Conservation (phyloP, 2,329 filamentous ascomycete species). For the Colletotrichum tropicicola region DNA sequence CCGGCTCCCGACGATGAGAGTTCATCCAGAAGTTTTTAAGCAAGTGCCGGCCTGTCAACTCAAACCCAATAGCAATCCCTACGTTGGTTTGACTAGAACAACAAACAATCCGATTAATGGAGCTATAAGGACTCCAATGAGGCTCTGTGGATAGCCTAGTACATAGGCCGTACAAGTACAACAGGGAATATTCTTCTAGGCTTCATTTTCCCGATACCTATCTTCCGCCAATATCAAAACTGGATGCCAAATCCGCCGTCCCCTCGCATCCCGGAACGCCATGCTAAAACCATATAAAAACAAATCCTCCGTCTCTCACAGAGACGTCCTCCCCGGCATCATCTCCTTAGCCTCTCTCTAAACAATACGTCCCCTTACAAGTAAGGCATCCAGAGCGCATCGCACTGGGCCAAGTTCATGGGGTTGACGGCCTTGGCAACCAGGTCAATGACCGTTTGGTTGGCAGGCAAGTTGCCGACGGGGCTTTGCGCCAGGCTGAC, state of each 20-base stretch:
- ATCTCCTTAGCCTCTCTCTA: neutral
- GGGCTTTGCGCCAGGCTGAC: constrained; percentile 83
- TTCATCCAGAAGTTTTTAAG: neutral
- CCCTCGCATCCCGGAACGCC: constrained; percentile 19
- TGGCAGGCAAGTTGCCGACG: constrained; percentile 85
- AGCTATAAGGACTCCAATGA: neutral
- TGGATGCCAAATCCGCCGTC: neutral
- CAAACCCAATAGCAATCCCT: neutral
- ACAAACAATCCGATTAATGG: constrained; percentile 13
- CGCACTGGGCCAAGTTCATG: constrained; percentile 85
- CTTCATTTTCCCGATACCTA: neutral
- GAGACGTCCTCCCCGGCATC: neutral
- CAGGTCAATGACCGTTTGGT: constrained; percentile 95
- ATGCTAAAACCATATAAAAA: constrained; percentile 24
- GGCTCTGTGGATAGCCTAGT: neutral
- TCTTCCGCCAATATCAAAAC: too few relatives aligned
- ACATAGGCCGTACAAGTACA: constrained; percentile 19
- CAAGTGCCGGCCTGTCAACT: too few relatives aligned
- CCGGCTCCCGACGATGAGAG: neutral
- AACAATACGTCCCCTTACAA: constrained; percentile 59
- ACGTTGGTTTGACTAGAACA: too few relatives aligned
- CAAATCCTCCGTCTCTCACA: too few relatives aligned
- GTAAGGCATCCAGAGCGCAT: constrained; percentile 98
- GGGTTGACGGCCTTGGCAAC: constrained; percentile 95
- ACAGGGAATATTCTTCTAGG: constrained; percentile 9